Evolutionary conservation across 106 monocot genomes (phyloP), one percentile per base, ranked within the genome.

Genomic region (Phalaenopsis equestris): DNA sequence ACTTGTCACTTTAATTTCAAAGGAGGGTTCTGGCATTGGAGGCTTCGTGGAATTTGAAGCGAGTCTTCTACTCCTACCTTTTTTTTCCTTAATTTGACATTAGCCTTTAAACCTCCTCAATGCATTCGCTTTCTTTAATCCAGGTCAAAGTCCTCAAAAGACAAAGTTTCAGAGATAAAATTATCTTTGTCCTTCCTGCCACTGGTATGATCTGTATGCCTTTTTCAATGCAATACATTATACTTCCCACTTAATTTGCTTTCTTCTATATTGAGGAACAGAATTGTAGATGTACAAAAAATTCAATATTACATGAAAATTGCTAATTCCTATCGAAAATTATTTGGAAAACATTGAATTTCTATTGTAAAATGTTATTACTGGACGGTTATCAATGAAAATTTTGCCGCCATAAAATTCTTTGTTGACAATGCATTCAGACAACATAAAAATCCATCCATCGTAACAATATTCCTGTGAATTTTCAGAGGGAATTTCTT

Each of bases 151-250:
- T 83, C 68, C 80, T 90, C 39, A 82, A 83, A 67, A 72, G 73
- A 0, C 75, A 74, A 77, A 72, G 72, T 36, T 92, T 98, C 80
- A 84, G 81, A 19, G 97, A 98, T 75, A 89, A 85, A 77, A 83
- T 98, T 49, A 61, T 73, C 46, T 82, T 98, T 80, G 42, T 83
- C 39, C 94, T 98, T 86, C 97, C 94, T 67, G 82, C 87, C 41
- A 98, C 90, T 74, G 97, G 97, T 98, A 89, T 73, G 24, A n/a
- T 80, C 21, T 65, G 6, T 65, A 65, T 52, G 52, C 52, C 52
- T 52, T 12, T 21, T 65, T 24, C 2, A 23, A 23, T 64, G 64
- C n/a, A 1, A 65, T 61, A 8, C 64, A 65, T 64, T 23, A 64
- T 64, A 24, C 19, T 64, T 64, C 6, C 24, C 58, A 21, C 1